These are phyloP conservation scores for Pelargonium myrrhifolium DNA, from an alignment of 441 rosid genomes.

Conservation along the genomic window DNA sequence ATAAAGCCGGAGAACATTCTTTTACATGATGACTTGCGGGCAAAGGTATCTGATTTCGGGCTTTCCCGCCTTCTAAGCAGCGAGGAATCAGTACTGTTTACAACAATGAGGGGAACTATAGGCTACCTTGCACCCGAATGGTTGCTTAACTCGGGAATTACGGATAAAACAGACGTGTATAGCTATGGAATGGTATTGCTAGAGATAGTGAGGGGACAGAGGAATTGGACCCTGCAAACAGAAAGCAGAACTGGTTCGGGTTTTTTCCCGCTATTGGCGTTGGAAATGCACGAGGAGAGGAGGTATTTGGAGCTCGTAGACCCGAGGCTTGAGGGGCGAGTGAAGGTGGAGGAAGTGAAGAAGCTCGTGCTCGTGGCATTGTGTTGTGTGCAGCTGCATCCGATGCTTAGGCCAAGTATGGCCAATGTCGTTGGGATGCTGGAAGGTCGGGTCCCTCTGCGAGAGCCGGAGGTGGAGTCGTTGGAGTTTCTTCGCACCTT, in stretches of 20 bases:
- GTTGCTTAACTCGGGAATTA: conserved; percentile 11
- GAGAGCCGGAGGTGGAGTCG: conserved; percentile 3
- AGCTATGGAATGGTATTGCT: conserved; percentile 21
- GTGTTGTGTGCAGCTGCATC: conserved; percentile 18
- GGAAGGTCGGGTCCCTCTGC: conserved; percentile 15
- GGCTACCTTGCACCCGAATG: conserved; percentile 23
- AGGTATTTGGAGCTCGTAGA: conserved; percentile 14
- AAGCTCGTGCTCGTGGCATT: conserved; percentile 12
- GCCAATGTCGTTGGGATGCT: conserved; percentile 16
- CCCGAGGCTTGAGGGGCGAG: conserved; percentile 4
- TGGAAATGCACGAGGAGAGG: conserved; percentile 16
- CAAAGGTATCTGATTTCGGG: conserved; percentile 19
- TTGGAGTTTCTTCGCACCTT: conserved; percentile 9
- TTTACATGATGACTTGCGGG: conserved; percentile 10
- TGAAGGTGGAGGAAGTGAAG: conserved; percentile 8
- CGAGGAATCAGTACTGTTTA: conserved; percentile 11
- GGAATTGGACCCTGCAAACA: conserved; percentile 1
- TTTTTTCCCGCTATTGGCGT: conserved; percentile 12
- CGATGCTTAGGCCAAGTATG: conserved; percentile 16
- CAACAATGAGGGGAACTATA: conserved; percentile 18
- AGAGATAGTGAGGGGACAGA: conserved; percentile 18
- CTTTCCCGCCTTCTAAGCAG: conserved; percentile 13
- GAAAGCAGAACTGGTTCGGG: not conserved
- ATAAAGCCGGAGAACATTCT: conserved; percentile 22
- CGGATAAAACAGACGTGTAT: conserved; percentile 17